Percentiles rank a stretch among this genome's conserved stretches.
These are phyloP conservation scores for Chaetothyriales sp. DNA, from an alignment of 2,329 filamentous ascomycete species.

Conservation along the genomic window DNA sequence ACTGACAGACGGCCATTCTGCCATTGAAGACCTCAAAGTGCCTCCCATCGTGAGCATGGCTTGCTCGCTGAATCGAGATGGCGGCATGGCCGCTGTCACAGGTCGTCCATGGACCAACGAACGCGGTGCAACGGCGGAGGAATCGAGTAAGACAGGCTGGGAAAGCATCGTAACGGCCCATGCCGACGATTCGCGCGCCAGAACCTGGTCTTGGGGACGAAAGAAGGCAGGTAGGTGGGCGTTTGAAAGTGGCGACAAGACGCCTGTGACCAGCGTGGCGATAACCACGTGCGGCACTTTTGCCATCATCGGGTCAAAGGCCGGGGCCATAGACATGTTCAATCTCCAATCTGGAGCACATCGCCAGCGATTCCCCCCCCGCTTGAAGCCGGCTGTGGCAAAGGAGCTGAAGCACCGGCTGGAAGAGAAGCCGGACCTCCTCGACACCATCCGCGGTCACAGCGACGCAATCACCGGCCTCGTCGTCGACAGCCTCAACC, in stretches of 20 bases:
- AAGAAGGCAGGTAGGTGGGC: constrained; percentile 89
- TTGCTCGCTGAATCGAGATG: constrained; percentile 83
- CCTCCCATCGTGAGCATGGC: constrained; percentile 86
- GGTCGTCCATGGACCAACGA: constrained; percentile 74
- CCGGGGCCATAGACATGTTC: constrained; percentile 82
- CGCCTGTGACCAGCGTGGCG: constrained; percentile 52
- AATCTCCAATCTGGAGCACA: constrained; percentile 89
- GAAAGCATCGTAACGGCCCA: constrained; percentile 94
- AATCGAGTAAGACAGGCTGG: constrained; percentile 76
- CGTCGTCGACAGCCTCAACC: constrained; percentile 79
- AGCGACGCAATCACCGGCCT: constrained; percentile 72
- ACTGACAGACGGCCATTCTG: constrained; percentile 11
- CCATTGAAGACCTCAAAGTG: constrained; percentile 53
- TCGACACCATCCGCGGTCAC: constrained; percentile 55
- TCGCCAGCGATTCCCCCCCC: constrained; percentile 74
- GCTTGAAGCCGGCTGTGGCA: constrained; percentile 62
- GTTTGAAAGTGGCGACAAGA: constrained; percentile 64
- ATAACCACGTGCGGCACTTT: constrained; percentile 91
- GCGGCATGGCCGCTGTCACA: constrained; percentile 74
- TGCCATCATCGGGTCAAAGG: constrained; percentile 72
- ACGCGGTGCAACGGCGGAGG: constrained; percentile 52
- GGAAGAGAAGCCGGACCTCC: constrained; percentile 32
- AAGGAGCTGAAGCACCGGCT: constrained; percentile 59
- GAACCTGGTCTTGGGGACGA: constrained; percentile 97
- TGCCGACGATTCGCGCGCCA: constrained; percentile 65